These are phyloP conservation scores for Senna siamea DNA, from an alignment of 306 rosid species.

Conservation along the genomic window DNA sequence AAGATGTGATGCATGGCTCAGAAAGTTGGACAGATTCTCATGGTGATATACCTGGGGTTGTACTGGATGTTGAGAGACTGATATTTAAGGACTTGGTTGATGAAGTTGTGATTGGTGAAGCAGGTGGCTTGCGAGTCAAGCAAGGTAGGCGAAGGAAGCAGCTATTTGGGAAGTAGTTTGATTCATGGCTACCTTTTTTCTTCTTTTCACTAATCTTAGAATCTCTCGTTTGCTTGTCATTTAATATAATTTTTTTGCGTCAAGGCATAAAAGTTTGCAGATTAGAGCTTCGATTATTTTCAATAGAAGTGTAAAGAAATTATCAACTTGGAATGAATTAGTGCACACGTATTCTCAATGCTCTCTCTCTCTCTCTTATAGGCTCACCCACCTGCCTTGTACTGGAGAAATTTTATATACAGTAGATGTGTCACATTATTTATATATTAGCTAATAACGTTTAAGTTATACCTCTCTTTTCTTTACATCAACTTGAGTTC, in stretches of 20 bases:
- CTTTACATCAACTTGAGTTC: too few relatives aligned
- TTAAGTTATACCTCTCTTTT: too few relatives aligned
- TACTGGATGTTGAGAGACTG: conserved; percentile 64
- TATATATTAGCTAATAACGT: too few relatives aligned
- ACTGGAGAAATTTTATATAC: too few relatives aligned
- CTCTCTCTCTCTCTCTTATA: background rate
- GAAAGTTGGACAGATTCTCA: conserved; percentile 60
- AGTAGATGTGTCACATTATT: too few relatives aligned
- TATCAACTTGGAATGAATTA: conserved; percentile 22
- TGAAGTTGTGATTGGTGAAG: conserved; percentile 65
- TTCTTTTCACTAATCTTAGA: conserved; percentile 15
- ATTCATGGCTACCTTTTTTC: background rate
- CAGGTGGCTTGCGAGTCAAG: conserved; percentile 52
- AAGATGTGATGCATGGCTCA: conserved; percentile 55
- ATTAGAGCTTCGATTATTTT: conserved; percentile 31
- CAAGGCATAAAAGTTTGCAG: conserved; percentile 34
- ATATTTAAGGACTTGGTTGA: conserved; percentile 74
- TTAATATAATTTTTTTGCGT: conserved; percentile 18
- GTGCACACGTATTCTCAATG: conserved; percentile 4
- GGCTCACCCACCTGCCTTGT: background rate
- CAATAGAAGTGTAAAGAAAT: conserved; percentile 32
- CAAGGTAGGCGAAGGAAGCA: conserved; percentile 56
- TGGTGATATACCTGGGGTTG: conserved; percentile 52
- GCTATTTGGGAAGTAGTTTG: conserved; percentile 54
- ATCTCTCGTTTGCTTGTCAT: background rate